phyloP scores from a whole-genome alignment of 371 early-diverging fungal genomes.

The Haplosporangium sp. region DNA sequence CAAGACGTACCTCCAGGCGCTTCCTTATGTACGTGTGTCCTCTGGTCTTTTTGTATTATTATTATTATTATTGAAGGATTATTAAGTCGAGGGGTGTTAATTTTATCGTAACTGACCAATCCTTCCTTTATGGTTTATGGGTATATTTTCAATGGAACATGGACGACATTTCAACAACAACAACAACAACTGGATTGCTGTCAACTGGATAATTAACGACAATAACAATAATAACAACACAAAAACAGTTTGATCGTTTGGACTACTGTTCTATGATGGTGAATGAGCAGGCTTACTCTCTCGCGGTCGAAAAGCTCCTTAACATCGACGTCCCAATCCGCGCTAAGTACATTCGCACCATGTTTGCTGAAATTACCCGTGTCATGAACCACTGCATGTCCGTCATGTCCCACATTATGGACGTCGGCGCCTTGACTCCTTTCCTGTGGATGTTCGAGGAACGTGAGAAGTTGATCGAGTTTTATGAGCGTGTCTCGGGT shows the following conservation, averaged over 20 bases:
- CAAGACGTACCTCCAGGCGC: constrained; percentile 96
- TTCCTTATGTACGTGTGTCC: constrained; percentile 80
- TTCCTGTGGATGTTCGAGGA: constrained; percentile 99
- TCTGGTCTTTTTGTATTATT: too few relatives aligned
- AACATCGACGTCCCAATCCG: constrained; percentile 96
- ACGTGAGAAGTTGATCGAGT: constrained; percentile 98
- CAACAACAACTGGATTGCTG: too few relatives aligned
- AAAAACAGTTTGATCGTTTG: constrained; percentile 87
- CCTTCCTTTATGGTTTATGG: too few relatives aligned
- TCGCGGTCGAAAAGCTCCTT: constrained; percentile 96
- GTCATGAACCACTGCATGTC: constrained; percentile 98
- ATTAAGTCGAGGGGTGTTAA: too few relatives aligned
- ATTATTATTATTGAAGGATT: too few relatives aligned
- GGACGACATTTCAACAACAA: too few relatives aligned
- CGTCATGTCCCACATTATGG: constrained; percentile 95
- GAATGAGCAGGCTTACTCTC: constrained; percentile 93
- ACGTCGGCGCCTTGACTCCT: constrained; percentile 97
- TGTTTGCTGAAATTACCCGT: constrained; percentile 98
- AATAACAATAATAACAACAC: neutral
- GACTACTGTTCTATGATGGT: constrained; percentile 99
- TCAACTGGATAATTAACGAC: too few relatives aligned
- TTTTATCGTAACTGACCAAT: too few relatives aligned
- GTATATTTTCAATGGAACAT: too few relatives aligned
- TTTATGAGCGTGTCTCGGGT: constrained; percentile 98
- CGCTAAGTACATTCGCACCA: constrained; percentile 95